Evolutionary conservation across 2,329 filamentous ascomycete genomes (phyloP).

Genomic region (Calcarisporium arbuscula): DNA sequence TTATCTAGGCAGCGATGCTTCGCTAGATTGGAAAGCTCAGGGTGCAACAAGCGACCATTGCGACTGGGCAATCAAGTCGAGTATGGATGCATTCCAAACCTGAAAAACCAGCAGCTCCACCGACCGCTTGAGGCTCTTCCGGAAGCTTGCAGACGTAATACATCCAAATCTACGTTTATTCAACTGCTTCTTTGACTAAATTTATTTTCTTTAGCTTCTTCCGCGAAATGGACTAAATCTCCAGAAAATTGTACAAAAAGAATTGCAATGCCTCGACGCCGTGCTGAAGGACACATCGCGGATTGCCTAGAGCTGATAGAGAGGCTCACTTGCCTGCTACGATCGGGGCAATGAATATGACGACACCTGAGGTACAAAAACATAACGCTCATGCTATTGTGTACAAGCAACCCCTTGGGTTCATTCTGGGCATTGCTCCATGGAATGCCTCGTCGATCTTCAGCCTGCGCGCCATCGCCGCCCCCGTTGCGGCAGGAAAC

Average conservation of each 20-base stretch:
- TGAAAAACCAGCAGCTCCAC: slow-evolving; percentile 2
- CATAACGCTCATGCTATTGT: slow-evolving; percentile 5
- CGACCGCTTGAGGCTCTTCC: slow-evolving; percentile 4
- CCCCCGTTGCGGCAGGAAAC: slow-evolving; percentile 17
- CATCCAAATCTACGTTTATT: too few relatives aligned
- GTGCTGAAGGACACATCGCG: slow-evolving; percentile 1
- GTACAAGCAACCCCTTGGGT: slow-evolving; percentile 15
- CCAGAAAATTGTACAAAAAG: slow-evolving; percentile 1
- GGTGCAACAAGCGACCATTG: slow-evolving; percentile 4
- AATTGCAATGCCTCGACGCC: slow-evolving; percentile 4
- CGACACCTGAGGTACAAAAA: background rate
- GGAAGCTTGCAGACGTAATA: slow-evolving; percentile 1
- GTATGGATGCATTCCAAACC: slow-evolving; percentile 1
- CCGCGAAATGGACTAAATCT: background rate
- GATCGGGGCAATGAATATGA: background rate
- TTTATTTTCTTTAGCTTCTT: too few relatives aligned
- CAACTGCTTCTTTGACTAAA: too few relatives aligned
- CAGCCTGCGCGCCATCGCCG: slow-evolving; percentile 14
- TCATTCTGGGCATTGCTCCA: slow-evolving; percentile 20
- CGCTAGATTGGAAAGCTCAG: slow-evolving; percentile 5
- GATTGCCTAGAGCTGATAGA: slow-evolving; percentile 1
- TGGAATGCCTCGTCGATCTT: slow-evolving; percentile 20
- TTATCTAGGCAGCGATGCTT: slow-evolving; percentile 2
- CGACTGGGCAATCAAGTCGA: slow-evolving; percentile 2
- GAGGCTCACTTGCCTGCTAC: slow-evolving; percentile 1